Percentiles rank a stretch among this genome's conserved stretches.
These are phyloP conservation scores for Penicillium paradoxum DNA, from an alignment of 495 filamentous ascomycete genomes.

Conservation along the genomic window DNA sequence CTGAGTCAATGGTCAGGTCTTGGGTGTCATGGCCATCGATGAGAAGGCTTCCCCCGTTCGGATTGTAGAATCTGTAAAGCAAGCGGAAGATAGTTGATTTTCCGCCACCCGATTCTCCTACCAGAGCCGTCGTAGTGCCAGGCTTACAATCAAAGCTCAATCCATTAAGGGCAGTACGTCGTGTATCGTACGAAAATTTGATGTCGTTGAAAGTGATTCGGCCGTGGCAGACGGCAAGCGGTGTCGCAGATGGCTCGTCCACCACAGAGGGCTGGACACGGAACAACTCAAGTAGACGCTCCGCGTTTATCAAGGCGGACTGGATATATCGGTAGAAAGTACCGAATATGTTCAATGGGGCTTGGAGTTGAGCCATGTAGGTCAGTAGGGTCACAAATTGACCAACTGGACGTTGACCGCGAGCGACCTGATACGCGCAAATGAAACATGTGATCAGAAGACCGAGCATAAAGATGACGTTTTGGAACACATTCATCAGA, in stretches of 20 bases:
- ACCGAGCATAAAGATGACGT: slow-evolving; percentile 73
- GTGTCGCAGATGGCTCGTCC: slow-evolving; percentile 45
- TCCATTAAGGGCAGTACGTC: slow-evolving; percentile 64
- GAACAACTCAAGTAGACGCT: slow-evolving; percentile 79
- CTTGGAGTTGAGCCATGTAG: slow-evolving; percentile 76
- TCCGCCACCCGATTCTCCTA: slow-evolving; percentile 80
- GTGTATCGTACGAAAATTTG: slow-evolving; percentile 70
- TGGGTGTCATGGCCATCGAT: slow-evolving; percentile 70
- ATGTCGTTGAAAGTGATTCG: slow-evolving; percentile 71
- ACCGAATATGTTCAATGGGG: slow-evolving; percentile 80
- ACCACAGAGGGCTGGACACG: slow-evolving; percentile 73
- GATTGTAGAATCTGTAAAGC: slow-evolving; percentile 80
- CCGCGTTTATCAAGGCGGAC: slow-evolving; percentile 83
- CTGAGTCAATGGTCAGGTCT: slow-evolving; percentile 72
- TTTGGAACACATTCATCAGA: slow-evolving; percentile 77
- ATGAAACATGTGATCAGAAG: slow-evolving; percentile 67
- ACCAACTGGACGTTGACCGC: slow-evolving; percentile 54
- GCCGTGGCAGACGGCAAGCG: slow-evolving; percentile 55
- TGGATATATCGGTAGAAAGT: slow-evolving; percentile 82
- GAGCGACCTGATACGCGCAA: slow-evolving; percentile 71
- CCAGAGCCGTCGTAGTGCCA: slow-evolving; percentile 78
- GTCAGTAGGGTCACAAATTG: slow-evolving; percentile 65
- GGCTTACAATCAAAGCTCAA: slow-evolving; percentile 66
- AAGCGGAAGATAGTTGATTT: slow-evolving; percentile 85
- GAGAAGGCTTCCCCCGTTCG: slow-evolving; percentile 61